Evolutionary conservation across 257 asterid species (phyloP).

Genomic region (Solanum virginianum): DNA sequence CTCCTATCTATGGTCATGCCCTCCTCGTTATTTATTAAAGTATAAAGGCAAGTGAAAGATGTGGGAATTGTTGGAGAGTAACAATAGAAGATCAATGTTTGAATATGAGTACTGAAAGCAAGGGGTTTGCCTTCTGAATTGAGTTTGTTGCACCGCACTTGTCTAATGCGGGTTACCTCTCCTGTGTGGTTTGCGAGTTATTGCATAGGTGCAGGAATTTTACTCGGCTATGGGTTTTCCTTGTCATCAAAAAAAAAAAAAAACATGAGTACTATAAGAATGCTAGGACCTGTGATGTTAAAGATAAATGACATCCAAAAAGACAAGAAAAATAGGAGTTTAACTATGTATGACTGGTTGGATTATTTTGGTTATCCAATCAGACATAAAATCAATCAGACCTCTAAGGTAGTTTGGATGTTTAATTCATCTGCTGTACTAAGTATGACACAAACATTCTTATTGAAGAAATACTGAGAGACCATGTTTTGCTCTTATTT

Average conservation of each 20-base stretch:
- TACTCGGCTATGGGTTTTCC: too few species aligned
- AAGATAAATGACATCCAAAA: not conserved
- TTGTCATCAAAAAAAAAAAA: too few species aligned
- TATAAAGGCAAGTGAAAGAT: not conserved
- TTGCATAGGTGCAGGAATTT: too few species aligned
- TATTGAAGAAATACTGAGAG: not conserved
- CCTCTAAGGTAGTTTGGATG: not conserved
- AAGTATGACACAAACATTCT: not conserved
- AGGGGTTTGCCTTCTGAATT: too few species aligned
- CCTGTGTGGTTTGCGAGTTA: too few species aligned
- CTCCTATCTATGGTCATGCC: not conserved
- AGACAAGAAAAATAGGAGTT: not conserved
- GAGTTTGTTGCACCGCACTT: too few species aligned
- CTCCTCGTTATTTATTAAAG: not conserved
- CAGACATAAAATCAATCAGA: not conserved
- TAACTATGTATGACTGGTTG: not conserved
- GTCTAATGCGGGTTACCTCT: too few species aligned
- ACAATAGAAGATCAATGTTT: not conserved
- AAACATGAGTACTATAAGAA: not conserved
- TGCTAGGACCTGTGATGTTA: not conserved
- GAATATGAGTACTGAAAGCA: not conserved
- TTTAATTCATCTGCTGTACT: not conserved
- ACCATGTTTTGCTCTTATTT: not conserved
- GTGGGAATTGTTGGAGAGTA: not conserved
- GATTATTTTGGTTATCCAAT: not conserved